These are phyloP conservation scores for Ramularia endophylla DNA, from an alignment of 2,329 filamentous ascomycete genomes.

Conservation along the genomic window DNA sequence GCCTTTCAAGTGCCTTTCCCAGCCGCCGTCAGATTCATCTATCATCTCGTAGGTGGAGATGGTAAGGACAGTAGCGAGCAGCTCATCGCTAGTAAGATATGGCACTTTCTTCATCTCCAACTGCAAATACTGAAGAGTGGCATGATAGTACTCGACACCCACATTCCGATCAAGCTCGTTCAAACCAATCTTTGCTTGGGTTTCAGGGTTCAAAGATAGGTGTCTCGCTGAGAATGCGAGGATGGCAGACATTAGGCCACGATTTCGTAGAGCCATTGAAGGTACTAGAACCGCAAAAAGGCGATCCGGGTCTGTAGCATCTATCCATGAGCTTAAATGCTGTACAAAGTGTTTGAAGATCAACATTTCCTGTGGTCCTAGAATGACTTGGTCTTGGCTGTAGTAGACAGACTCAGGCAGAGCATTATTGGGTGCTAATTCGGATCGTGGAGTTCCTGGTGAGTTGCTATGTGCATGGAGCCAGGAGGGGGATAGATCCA, in stretches of 20 bases:
- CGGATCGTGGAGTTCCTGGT: too few relatives aligned
- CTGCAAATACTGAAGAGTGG: constrained; percentile 54
- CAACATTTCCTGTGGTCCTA: constrained; percentile 30
- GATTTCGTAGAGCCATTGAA: constrained; percentile 42
- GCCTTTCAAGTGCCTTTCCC: constrained; percentile 55
- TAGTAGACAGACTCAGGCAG: constrained; percentile 3
- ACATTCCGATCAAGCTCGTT: constrained; percentile 1
- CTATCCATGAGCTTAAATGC: constrained; percentile 33
- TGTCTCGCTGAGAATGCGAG: constrained; percentile 49
- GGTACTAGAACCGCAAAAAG: constrained; percentile 32
- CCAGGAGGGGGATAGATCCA: too few relatives aligned
- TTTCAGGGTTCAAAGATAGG: constrained; percentile 34
- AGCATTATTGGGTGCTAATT: constrained; percentile 26
- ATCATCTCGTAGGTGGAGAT: constrained; percentile 61
- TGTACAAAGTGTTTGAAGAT: constrained; percentile 33
- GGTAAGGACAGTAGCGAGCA: constrained; percentile 53
- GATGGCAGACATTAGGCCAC: constrained; percentile 51
- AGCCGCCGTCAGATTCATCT: constrained; percentile 48
- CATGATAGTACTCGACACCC: constrained; percentile 50
- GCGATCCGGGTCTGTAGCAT: constrained; percentile 35
- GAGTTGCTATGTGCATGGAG: too few relatives aligned
- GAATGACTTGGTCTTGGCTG: constrained; percentile 4
- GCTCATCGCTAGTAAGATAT: constrained; percentile 51
- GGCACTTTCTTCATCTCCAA: constrained; percentile 51
- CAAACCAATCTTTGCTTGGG: constrained; percentile 12